These are phyloP conservation scores for Eryngium alpinum DNA, from an alignment of 140 eudicot species.

Conservation along the genomic window DNA sequence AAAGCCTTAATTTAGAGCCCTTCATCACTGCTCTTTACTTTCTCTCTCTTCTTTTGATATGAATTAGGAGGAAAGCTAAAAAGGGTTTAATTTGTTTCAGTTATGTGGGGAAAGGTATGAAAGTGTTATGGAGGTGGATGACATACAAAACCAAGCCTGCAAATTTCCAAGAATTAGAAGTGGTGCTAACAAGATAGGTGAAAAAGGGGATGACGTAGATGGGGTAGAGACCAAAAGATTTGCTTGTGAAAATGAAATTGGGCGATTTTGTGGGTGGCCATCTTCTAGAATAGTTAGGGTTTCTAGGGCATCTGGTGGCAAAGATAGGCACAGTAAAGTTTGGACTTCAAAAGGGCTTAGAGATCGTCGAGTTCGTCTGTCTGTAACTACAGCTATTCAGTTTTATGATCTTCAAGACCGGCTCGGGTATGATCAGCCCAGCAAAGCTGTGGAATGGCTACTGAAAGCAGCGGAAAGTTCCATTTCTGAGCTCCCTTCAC, in stretches of 20 bases:
- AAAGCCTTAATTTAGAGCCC: slow-evolving; percentile 1
- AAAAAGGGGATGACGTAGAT: slow-evolving; percentile 30
- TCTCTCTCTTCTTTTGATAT: slow-evolving; percentile 21
- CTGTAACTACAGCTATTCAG: slow-evolving; percentile 83
- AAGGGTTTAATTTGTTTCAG: background rate
- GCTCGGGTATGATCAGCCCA: slow-evolving; percentile 82
- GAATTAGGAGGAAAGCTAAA: slow-evolving; percentile 16
- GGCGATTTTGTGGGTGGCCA: slow-evolving; percentile 60
- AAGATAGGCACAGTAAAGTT: slow-evolving; percentile 88
- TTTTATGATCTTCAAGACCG: slow-evolving; percentile 89
- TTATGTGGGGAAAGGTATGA: slow-evolving; percentile 40
- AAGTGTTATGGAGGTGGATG: slow-evolving; percentile 82
- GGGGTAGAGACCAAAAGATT: slow-evolving; percentile 24
- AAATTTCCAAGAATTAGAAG: slow-evolving; percentile 56
- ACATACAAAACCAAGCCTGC: slow-evolving; percentile 45
- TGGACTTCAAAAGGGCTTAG: slow-evolving; percentile 74
- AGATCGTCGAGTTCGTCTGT: slow-evolving; percentile 73
- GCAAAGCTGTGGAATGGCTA: slow-evolving; percentile 93
- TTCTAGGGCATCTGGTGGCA: slow-evolving; percentile 86
- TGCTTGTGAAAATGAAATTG: slow-evolving; percentile 13
- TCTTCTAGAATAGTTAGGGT: slow-evolving; percentile 89
- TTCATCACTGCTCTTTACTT: slow-evolving; percentile 20
- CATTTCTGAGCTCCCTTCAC: slow-evolving; percentile 61
- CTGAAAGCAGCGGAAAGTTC: slow-evolving; percentile 71
- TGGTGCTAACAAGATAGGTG: slow-evolving; percentile 26